A percentile compares a stretch with the other conserved stretches of the same genome.
phyloP scores from a whole-genome alignment of 2,329 filamentous ascomycete genomes.

The Stagonosporopsis vannaccii region DNA sequence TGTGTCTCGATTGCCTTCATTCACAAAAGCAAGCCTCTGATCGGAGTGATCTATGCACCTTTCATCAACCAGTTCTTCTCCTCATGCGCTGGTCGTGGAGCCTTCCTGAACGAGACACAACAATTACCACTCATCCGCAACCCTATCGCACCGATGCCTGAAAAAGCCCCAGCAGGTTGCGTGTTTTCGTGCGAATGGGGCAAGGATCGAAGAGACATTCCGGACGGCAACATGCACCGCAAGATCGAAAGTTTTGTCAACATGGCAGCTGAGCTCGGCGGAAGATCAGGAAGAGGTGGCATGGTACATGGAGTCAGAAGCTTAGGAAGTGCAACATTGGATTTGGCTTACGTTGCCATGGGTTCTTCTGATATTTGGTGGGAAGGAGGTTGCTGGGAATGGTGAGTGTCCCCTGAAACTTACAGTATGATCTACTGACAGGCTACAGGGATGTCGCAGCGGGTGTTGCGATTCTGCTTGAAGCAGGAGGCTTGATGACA shows the following conservation, averaged over 20 bases:
- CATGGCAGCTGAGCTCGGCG: constrained; percentile 72
- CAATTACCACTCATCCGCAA: constrained; percentile 68
- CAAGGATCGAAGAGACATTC: constrained; percentile 72
- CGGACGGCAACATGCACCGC: constrained; percentile 71
- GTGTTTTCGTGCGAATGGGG: constrained; percentile 82
- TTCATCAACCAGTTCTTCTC: constrained; percentile 74
- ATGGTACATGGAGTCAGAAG: constrained; percentile 82
- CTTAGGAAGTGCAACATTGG: constrained; percentile 74
- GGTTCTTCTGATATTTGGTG: constrained; percentile 82
- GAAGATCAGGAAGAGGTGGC: constrained; percentile 70
- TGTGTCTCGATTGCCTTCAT: constrained; percentile 79
- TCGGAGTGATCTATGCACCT: constrained; percentile 77
- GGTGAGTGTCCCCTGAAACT: constrained; percentile 53
- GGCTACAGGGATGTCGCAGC: constrained; percentile 73
- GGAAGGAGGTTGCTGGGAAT: constrained; percentile 84
- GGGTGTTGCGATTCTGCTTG: constrained; percentile 74
- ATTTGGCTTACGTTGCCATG: constrained; percentile 78
- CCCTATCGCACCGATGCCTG: constrained; percentile 69
- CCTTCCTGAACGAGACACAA: constrained; percentile 72
- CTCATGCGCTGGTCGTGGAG: constrained; percentile 69
- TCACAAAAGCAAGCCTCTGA: constrained; percentile 64
- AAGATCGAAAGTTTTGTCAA: constrained; percentile 80
- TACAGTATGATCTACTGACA: not conserved
- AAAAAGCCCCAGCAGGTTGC: constrained; percentile 71
- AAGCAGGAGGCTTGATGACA: constrained; percentile 77